Percentiles rank a stretch among this genome's conserved stretches.
Evolutionary conservation across 106 monocot species (phyloP).

Genomic region (Dendrobium catenatum): DNA sequence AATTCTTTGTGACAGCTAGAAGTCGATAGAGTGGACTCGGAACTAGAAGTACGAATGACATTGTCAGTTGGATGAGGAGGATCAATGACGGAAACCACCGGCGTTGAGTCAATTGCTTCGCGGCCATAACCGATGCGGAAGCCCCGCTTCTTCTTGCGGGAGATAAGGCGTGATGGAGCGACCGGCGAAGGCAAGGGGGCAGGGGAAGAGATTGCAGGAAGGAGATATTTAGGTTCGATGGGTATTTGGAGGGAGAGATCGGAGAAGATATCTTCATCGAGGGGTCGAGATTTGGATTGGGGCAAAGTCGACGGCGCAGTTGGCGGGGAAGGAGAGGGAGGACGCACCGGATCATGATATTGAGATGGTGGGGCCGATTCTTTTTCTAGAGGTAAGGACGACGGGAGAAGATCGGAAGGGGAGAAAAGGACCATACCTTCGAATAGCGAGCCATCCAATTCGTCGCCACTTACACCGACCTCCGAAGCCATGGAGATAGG

Average conservation of each 20-base stretch:
- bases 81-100: neutral
- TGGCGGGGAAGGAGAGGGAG: conserved; percentile 1
- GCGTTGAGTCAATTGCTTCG: conserved; percentile 11
- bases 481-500: conserved; percentile 12
- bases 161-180: conserved; percentile 32
- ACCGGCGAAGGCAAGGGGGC: neutral
- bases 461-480: neutral
- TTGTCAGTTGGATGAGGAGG: neutral
- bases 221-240: neutral
- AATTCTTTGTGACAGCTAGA: neutral
- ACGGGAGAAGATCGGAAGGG: conserved; percentile 27
- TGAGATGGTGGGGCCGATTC: neutral
- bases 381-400: conserved; percentile 2
- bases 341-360: neutral
- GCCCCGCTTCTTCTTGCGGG: conserved; percentile 92
- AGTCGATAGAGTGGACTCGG: neutral
- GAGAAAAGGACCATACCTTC: conserved; percentile 92
- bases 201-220: neutral
- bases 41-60: neutral
- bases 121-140: conserved; percentile 82
- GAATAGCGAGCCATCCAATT: conserved; percentile 51
- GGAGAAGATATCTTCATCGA: conserved; percentile 87
- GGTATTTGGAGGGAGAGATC: conserved; percentile 64
- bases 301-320: conserved; percentile 1
- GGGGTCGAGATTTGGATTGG: conserved; percentile 22